phyloP scores from a whole-genome alignment of 2,329 filamentous ascomycete genomes.

The Nemania sp. region DNA sequence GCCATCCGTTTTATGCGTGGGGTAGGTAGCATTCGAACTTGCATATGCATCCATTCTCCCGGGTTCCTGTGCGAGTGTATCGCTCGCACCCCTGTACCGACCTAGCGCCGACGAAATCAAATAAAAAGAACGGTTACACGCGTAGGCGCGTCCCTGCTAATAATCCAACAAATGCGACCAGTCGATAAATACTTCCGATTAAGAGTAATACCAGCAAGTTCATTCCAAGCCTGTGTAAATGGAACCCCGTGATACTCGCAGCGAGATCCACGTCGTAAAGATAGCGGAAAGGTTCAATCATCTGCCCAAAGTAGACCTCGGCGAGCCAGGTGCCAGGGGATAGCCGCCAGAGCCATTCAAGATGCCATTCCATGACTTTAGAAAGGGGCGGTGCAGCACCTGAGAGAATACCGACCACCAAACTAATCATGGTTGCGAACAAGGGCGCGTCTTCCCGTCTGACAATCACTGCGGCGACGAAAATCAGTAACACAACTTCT shows the following conservation, averaged over 20 bases:
- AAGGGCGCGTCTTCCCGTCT: slow-evolving; percentile 60
- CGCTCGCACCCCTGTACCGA: too few relatives aligned
- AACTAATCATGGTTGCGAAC: slow-evolving; percentile 55
- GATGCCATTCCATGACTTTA: slow-evolving; percentile 53
- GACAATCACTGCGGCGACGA: slow-evolving; percentile 45
- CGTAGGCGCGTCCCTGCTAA: slow-evolving; percentile 40
- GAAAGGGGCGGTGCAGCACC: slow-evolving; percentile 55
- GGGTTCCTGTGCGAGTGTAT: too few relatives aligned
- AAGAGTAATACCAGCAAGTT: slow-evolving; percentile 50
- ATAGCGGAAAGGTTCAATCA: slow-evolving; percentile 52
- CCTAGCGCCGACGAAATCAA: neutral
- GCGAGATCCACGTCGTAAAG: slow-evolving; percentile 56
- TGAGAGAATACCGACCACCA: slow-evolving; percentile 58
- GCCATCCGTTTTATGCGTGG: too few relatives aligned
- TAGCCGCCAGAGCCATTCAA: slow-evolving; percentile 59
- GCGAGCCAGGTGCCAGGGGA: slow-evolving; percentile 59
- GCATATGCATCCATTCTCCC: too few relatives aligned
- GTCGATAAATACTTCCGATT: slow-evolving; percentile 50
- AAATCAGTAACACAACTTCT: neutral
- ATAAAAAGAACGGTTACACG: slow-evolving; percentile 25
- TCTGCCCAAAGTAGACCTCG: slow-evolving; percentile 58
- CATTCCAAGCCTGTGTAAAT: slow-evolving; percentile 47
- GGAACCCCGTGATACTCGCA: slow-evolving; percentile 47
- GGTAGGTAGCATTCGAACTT: too few relatives aligned
- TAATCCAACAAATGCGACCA: slow-evolving; percentile 49